A percentile compares a stretch with the other conserved stretches of the same genome.
These are phyloP conservation scores for Nitzschia sp. DNA, from an alignment of 108 stramenopile genomes.

Conservation along the genomic window DNA sequence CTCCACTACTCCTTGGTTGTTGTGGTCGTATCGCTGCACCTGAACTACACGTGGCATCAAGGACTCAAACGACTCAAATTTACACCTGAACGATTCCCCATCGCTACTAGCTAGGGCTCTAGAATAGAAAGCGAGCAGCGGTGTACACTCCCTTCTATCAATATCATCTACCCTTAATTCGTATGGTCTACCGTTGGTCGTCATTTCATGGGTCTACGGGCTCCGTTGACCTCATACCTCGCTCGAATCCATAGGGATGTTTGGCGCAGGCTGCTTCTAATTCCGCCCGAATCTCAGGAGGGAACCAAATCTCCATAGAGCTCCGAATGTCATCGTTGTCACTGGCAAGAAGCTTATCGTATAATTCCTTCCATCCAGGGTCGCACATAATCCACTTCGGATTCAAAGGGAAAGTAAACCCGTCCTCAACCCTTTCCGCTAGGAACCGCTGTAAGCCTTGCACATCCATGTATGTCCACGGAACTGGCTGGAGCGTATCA, in stretches of 20 bases:
- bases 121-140: too few relatives aligned
- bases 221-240: background rate
- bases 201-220: too few relatives aligned
- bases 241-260: background rate
- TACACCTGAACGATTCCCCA: too few relatives aligned
- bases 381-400: conserved; percentile 68
- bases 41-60: too few relatives aligned
- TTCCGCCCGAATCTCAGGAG: background rate
- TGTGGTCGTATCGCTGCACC: too few relatives aligned
- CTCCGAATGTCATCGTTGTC: background rate
- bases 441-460: conserved; percentile 45
- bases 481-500: conserved; percentile 38
- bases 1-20: too few relatives aligned
- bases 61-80: too few relatives aligned
- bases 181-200: too few relatives aligned
- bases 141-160: too few relatives aligned
- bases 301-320: conserved; percentile 2
- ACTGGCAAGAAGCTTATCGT: conserved; percentile 37
- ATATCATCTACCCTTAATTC: too few relatives aligned
- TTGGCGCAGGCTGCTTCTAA: background rate
- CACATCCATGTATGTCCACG: conserved; percentile 51
- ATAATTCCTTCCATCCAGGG: conserved; percentile 65
- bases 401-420: conserved; percentile 60
- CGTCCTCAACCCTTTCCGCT: conserved; percentile 44
- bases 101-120: too few relatives aligned